phyloP scores from a whole-genome alignment of 208 protist species.

The Vickermania ingenoplastis region DNA sequence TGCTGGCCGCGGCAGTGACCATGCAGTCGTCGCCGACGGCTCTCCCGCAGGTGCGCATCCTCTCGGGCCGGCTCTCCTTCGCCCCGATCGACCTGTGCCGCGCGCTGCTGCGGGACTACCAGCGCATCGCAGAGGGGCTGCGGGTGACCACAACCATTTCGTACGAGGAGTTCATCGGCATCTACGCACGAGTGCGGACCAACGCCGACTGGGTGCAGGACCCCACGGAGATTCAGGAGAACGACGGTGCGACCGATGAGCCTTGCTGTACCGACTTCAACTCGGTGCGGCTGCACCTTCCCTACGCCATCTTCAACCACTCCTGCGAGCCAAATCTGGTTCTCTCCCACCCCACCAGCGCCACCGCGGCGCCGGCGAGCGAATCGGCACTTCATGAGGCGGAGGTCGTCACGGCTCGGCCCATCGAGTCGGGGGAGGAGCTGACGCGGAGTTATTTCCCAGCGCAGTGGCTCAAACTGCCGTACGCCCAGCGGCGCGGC shows the following conservation, averaged over 20 bases:
- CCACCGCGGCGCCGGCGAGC: constrained; percentile 38
- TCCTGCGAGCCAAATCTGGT: constrained; percentile 31
- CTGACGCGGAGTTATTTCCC: constrained; percentile 76
- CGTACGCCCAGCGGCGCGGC: constrained; percentile 31
- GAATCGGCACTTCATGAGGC: too few species aligned
- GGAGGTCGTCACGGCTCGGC: constrained; percentile 34
- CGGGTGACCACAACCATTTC: constrained; percentile 51
- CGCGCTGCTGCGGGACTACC: constrained; percentile 65
- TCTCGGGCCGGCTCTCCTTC: constrained; percentile 58
- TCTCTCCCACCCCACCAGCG: too few species aligned
- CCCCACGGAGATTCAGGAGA: constrained; percentile 7
- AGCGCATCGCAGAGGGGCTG: constrained; percentile 52
- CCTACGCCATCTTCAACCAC: constrained; percentile 76
- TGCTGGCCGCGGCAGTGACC: constrained; percentile 39
- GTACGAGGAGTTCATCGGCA: constrained; percentile 74
- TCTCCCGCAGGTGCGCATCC: constrained; percentile 55
- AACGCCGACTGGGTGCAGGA: constrained; percentile 67
- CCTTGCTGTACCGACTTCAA: constrained; percentile 1
- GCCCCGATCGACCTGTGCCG: constrained; percentile 34
- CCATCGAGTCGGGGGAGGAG: constrained; percentile 44
- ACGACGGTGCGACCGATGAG: not conserved
- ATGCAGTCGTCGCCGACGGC: constrained; percentile 52
- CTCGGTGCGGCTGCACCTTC: constrained; percentile 51
- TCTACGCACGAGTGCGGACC: constrained; percentile 34
- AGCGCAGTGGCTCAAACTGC: constrained; percentile 37